Base-by-base conservation (phyloP, 306 rosid species). In the Cicer judaicum region DNA sequence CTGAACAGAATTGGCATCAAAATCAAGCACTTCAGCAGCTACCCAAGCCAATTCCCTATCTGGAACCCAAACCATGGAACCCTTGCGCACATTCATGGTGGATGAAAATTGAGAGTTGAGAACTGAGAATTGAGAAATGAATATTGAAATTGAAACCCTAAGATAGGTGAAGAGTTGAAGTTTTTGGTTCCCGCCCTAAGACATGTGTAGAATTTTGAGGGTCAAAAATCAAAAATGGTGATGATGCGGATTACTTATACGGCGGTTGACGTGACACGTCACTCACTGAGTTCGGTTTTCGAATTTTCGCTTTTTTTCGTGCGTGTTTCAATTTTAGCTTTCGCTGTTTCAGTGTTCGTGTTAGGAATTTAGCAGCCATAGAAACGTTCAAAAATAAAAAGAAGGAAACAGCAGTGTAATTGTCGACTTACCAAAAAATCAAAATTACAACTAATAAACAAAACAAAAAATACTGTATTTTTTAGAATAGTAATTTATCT, bases 31-130 rank as follows among this genome's bases (percentile, higher is more conserved):
- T 66, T 94, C 98, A 34, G 92, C 99, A 0, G 92, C 74, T 0
- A 83, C 73, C 99, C 99, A 94, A 5, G 97, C 93, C 29, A 68
- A 75, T 75, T 79, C 85, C 54, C 83, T 72, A 83, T 92, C 96
- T 10, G 87, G 90, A 62, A 85, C 82, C 99, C 99, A 94, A 44
- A 94, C 99, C 82, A 88, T 94, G 73, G 96, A 81, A 85, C 98
- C 99, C 72, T 72, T 84, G 47, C 89, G 96, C 10, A 84, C 72
- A 56, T 68, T 86, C 99, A 94, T 94, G 50, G 79, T 82, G 5
- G 78, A 55, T 24, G 77, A 82, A 3, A 63, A 36, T 13, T 67
- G 76, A 0, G 14, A 44, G 41, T 10, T 3, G 19, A 18, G 18
- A 16, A 16, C 1, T 16, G 29, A 39, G 3, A 63, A 44, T 13